phyloP scores from a whole-genome alignment of 1,284 basidiomycete species.

The Amylostereum chailletii region DNA sequence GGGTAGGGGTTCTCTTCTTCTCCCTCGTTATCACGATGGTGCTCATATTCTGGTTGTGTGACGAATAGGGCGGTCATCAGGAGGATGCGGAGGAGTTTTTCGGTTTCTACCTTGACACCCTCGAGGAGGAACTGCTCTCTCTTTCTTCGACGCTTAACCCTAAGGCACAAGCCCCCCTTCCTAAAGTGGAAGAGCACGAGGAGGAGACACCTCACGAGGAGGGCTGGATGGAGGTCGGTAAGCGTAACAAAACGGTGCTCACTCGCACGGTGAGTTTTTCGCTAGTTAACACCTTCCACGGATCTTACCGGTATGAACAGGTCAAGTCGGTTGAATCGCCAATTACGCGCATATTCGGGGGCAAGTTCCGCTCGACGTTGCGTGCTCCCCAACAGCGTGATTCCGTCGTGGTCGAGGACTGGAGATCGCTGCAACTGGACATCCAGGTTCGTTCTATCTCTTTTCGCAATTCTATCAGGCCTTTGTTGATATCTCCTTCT shows the following conservation, averaged over 20 bases:
- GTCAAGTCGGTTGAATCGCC: slow-evolving; percentile 80
- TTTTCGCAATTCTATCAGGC: no score
- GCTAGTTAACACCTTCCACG: background rate
- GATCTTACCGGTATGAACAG: slow-evolving; percentile 25
- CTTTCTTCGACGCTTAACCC: slow-evolving; percentile 45
- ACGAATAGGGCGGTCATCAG: slow-evolving; percentile 75
- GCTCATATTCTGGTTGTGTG: slow-evolving; percentile 1
- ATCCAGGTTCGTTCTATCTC: slow-evolving; percentile 53
- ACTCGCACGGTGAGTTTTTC: slow-evolving; percentile 62
- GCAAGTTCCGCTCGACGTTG: slow-evolving; percentile 86
- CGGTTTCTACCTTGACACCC: slow-evolving; percentile 93
- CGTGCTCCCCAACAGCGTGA: slow-evolving; percentile 79
- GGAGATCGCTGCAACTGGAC: slow-evolving; percentile 84
- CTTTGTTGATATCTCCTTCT: background rate
- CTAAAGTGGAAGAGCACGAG: slow-evolving; percentile 35
- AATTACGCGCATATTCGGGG: slow-evolving; percentile 89
- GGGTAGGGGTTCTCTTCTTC: slow-evolving; percentile 39
- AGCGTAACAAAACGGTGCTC: slow-evolving; percentile 78
- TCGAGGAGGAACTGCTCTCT: slow-evolving; percentile 86
- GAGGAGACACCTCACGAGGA: slow-evolving; percentile 39
- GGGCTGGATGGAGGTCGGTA: slow-evolving; percentile 91
- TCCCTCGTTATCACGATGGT: slow-evolving; percentile 4
- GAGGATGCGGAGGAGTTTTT: slow-evolving; percentile 99
- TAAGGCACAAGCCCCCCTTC: slow-evolving; percentile 16
- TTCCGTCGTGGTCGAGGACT: slow-evolving; percentile 88